Evolutionary conservation across 2,329 filamentous ascomycete genomes (phyloP).

Genomic region (Stromatinia cepivora): DNA sequence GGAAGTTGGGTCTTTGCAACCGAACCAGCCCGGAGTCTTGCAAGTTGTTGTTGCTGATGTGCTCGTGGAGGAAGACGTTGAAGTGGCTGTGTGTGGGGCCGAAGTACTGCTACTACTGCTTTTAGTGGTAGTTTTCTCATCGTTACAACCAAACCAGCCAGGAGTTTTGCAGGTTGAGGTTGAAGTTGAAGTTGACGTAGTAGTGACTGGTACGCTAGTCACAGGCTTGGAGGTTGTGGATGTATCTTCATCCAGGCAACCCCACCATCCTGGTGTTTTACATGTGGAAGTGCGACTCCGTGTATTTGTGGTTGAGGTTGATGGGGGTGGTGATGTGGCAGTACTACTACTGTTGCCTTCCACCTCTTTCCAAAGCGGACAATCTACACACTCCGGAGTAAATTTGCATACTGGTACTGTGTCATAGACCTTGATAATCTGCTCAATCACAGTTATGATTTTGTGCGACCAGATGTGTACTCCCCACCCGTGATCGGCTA

Average conservation of each 20-base stretch:
- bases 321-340: slow-evolving; percentile 58
- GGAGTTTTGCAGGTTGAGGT: slow-evolving; percentile 45
- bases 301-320: slow-evolving; percentile 53
- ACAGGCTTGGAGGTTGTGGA: slow-evolving; percentile 35
- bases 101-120: slow-evolving; percentile 39
- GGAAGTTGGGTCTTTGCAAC: slow-evolving; percentile 51
- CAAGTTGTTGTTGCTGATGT: slow-evolving; percentile 42
- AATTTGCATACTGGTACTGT: slow-evolving; percentile 72
- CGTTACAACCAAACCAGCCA: slow-evolving; percentile 52
- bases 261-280: slow-evolving; percentile 84
- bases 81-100: slow-evolving; percentile 23
- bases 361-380: slow-evolving; percentile 83
- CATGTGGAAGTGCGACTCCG: slow-evolving; percentile 79
- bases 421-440: slow-evolving; percentile 84
- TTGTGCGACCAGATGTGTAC: slow-evolving; percentile 89
- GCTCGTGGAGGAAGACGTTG: slow-evolving; percentile 17
- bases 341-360: slow-evolving; percentile 74
- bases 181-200: slow-evolving; percentile 31
- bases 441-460: slow-evolving; percentile 82
- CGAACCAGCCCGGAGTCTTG: slow-evolving; percentile 48
- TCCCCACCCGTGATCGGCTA: slow-evolving; percentile 87
- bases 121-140: slow-evolving; percentile 48
- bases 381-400: slow-evolving; percentile 83
- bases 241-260: slow-evolving; percentile 47
- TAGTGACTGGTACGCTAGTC: slow-evolving; percentile 29